Percentiles rank a stretch among this genome's conserved stretches.
These are phyloP conservation scores for Ophiostoma triangulosporum DNA, from an alignment of 2,329 filamentous ascomycete genomes.

Conservation along the genomic window DNA sequence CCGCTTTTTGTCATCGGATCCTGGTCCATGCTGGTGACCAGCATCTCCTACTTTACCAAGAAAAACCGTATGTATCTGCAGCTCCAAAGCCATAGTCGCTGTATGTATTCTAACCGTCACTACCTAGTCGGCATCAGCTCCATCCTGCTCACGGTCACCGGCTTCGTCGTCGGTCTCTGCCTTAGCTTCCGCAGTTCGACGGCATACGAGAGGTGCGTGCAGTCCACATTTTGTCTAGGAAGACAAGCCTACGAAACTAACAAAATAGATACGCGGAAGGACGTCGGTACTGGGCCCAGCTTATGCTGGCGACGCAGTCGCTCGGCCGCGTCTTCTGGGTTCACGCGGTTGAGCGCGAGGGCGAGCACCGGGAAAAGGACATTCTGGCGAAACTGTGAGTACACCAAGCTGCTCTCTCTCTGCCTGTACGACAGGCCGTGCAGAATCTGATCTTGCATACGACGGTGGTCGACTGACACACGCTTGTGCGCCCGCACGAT, in stretches of 20 bases:
- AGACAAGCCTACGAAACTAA: too few species aligned
- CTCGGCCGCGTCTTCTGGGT: constrained; percentile 75
- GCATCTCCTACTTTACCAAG: constrained; percentile 12
- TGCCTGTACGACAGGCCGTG: neutral
- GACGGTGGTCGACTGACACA: constrained; percentile 1
- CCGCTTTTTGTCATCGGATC: constrained; percentile 47
- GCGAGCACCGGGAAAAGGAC: constrained; percentile 44
- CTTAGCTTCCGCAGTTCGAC: constrained; percentile 67
- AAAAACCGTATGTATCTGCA: constrained; percentile 16
- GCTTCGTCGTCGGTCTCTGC: constrained; percentile 70
- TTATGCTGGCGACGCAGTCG: constrained; percentile 49
- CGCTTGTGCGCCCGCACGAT: neutral
- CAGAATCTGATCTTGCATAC: constrained; percentile 5
- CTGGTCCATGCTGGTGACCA: constrained; percentile 56
- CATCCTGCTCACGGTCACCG: constrained; percentile 69
- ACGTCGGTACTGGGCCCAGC: constrained; percentile 42
- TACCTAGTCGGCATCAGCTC: constrained; percentile 40
- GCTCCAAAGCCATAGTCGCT: neutral
- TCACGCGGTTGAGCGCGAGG: constrained; percentile 51
- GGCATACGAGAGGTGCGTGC: constrained; percentile 53
- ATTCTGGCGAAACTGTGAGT: constrained; percentile 46
- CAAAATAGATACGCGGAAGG: constrained; percentile 34
- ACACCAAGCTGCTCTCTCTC: neutral
- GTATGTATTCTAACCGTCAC: neutral
- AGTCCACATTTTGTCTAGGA: neutral